phyloP scores from a whole-genome alignment of 306 rosid species.

The Betula pendula region DNA sequence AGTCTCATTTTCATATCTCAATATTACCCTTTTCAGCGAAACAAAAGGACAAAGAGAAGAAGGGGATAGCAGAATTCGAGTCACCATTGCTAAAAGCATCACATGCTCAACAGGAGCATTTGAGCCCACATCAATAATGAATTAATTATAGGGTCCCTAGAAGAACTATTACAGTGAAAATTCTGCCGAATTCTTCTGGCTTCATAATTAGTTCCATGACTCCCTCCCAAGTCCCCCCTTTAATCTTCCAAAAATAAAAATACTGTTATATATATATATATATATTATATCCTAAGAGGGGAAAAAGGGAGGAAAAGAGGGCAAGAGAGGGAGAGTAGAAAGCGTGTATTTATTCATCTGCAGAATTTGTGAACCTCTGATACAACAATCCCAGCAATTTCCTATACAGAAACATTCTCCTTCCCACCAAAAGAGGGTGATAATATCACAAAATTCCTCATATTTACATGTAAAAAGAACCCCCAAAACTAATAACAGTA shows the following conservation, averaged over 20 bases:
- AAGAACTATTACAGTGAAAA: not conserved
- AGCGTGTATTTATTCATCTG: constrained; percentile 55
- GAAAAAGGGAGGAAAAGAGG: too few relatives aligned
- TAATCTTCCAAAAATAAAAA: not conserved
- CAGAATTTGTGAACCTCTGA: constrained; percentile 43
- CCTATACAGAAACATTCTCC: constrained; percentile 62
- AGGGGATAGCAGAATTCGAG: not conserved
- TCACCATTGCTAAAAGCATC: not conserved
- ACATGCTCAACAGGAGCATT: not conserved
- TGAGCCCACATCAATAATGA: not conserved
- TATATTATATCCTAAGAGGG: not conserved
- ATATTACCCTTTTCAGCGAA: not conserved
- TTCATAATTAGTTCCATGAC: too few relatives aligned
- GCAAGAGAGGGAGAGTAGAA: constrained; percentile 22
- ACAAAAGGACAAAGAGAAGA: not conserved
- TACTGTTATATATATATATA: not conserved
- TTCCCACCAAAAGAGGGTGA: constrained; percentile 41
- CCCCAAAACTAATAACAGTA: constrained; percentile 34
- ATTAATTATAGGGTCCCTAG: not conserved
- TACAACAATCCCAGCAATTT: constrained; percentile 64
- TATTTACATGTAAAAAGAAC: constrained; percentile 63
- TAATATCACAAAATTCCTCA: constrained; percentile 64
- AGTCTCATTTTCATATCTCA: not conserved
- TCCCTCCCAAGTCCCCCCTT: too few relatives aligned
- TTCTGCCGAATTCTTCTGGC: too few relatives aligned